phyloP scores from a whole-genome alignment of 345 rosid species.

The Salix exigua region DNA sequence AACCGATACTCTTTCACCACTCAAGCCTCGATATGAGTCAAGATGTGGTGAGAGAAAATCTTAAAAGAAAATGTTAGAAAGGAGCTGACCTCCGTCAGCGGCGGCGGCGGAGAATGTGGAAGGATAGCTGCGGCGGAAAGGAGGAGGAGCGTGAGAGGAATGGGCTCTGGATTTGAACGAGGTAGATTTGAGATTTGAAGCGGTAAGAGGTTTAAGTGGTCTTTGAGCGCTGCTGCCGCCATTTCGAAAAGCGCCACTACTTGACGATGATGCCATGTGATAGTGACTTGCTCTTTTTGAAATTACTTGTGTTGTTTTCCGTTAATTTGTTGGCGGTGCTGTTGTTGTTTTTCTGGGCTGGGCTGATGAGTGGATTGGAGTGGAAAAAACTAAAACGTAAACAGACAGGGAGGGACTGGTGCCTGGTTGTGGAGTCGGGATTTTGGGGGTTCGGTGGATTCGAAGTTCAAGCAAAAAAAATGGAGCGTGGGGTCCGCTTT shows the following conservation, averaged over 20 bases:
- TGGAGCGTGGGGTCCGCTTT: constrained; percentile 17
- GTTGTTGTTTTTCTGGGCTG: not conserved
- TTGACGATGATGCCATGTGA: constrained; percentile 47
- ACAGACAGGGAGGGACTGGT: not conserved
- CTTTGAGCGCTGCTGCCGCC: constrained; percentile 46
- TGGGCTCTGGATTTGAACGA: constrained; percentile 70
- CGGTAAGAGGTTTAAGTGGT: constrained; percentile 36
- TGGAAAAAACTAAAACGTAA: not conserved
- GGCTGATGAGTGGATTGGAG: not conserved
- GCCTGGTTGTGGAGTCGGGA: not conserved
- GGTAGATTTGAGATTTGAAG: constrained; percentile 53
- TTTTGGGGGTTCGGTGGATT: constrained; percentile 14
- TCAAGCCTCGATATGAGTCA: not conserved
- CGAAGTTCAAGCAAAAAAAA: constrained; percentile 30
- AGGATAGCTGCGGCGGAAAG: constrained; percentile 65
- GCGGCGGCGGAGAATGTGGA: constrained; percentile 30
- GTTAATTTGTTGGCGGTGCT: not conserved
- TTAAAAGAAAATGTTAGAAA: not conserved
- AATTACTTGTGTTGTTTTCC: not conserved
- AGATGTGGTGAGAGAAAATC: not conserved
- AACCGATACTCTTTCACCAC: not conserved
- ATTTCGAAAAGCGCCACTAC: constrained; percentile 40
- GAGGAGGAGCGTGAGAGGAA: constrained; percentile 36
- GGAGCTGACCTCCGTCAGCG: constrained; percentile 60
- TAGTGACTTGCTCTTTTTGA: not conserved